Evolutionary conservation across 2,329 filamentous ascomycete genomes (phyloP).

Genomic region (Pseudocercospora eumusae): DNA sequence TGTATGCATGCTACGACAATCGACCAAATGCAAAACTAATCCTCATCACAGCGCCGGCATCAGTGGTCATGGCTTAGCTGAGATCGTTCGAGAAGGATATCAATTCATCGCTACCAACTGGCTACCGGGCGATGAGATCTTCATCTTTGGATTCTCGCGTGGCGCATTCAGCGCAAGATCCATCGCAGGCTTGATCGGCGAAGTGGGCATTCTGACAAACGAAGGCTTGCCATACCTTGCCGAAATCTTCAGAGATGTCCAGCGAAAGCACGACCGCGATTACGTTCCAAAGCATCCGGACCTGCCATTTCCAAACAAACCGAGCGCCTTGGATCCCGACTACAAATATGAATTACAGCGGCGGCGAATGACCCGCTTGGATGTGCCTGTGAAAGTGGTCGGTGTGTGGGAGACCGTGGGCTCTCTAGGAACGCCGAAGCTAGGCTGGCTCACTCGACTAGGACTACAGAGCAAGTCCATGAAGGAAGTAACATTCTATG

Average conservation of each 20-base stretch:
- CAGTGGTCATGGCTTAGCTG: slow-evolving; percentile 29
- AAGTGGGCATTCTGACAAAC: slow-evolving; percentile 53
- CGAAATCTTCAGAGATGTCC: slow-evolving; percentile 51
- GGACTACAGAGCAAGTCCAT: slow-evolving; percentile 39
- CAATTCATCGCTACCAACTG: slow-evolving; percentile 57
- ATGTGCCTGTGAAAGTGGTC: slow-evolving; percentile 45
- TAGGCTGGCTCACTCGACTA: slow-evolving; percentile 44
- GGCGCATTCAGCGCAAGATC: slow-evolving; percentile 51
- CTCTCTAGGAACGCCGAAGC: slow-evolving; percentile 49
- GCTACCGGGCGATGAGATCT: slow-evolving; percentile 53
- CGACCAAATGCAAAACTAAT: neutral
- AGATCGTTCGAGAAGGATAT: slow-evolving; percentile 53
- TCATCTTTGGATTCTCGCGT: slow-evolving; percentile 53
- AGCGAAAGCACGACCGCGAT: slow-evolving; percentile 46
- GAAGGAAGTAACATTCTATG: slow-evolving; percentile 50
- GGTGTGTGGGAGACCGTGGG: slow-evolving; percentile 52
- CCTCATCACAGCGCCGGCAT: slow-evolving; percentile 17
- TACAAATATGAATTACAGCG: slow-evolving; percentile 47
- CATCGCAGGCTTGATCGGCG: slow-evolving; percentile 49
- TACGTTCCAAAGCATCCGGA: slow-evolving; percentile 51
- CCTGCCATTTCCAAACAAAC: slow-evolving; percentile 51
- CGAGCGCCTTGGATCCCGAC: slow-evolving; percentile 45
- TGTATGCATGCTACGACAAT: slow-evolving; percentile 23
- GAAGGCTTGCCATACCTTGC: slow-evolving; percentile 49
- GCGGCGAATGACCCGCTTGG: slow-evolving; percentile 38